phyloP scores from a whole-genome alignment of 2,329 filamentous ascomycete species.

The Cordyceps cicadae region DNA sequence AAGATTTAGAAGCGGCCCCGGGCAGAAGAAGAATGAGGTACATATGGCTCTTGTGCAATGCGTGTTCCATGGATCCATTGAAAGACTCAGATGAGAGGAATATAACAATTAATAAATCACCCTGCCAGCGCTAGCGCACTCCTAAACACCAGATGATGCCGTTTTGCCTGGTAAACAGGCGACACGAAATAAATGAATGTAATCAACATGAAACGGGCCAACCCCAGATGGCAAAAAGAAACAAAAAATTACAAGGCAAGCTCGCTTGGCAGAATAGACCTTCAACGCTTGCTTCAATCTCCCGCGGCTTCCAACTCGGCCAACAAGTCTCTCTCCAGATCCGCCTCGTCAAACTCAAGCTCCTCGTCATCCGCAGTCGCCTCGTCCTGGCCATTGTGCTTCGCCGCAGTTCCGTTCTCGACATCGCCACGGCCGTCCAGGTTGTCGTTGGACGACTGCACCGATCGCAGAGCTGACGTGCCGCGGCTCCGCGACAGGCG shows the following conservation, averaged over 20 bases:
- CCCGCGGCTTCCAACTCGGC: conserved; percentile 46
- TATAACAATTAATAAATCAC: neutral
- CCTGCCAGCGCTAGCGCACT: neutral
- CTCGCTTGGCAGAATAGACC: neutral
- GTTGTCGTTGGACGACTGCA: conserved; percentile 32
- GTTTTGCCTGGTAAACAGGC: conserved; percentile 2
- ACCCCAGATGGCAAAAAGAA: neutral
- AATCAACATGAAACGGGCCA: neutral
- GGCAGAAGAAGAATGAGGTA: neutral
- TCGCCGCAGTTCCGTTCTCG: conserved; percentile 13
- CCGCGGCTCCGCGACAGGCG: conserved; percentile 36
- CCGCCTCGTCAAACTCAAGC: conserved; percentile 43
- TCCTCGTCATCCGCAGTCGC: conserved; percentile 22
- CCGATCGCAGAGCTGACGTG: conserved; percentile 38
- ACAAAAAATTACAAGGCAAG: neutral
- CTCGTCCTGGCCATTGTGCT: neutral
- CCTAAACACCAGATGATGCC: conserved; percentile 11
- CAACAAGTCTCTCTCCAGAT: conserved; percentile 55
- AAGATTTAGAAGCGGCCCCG: neutral
- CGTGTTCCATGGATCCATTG: neutral
- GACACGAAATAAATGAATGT: neutral
- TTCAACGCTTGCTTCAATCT: neutral
- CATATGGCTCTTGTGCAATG: neutral
- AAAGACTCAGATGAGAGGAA: neutral
- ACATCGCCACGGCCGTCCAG: conserved; percentile 3